phyloP scores from a whole-genome alignment of 2,329 filamentous ascomycete species.

The Diaporthe helianthi region DNA sequence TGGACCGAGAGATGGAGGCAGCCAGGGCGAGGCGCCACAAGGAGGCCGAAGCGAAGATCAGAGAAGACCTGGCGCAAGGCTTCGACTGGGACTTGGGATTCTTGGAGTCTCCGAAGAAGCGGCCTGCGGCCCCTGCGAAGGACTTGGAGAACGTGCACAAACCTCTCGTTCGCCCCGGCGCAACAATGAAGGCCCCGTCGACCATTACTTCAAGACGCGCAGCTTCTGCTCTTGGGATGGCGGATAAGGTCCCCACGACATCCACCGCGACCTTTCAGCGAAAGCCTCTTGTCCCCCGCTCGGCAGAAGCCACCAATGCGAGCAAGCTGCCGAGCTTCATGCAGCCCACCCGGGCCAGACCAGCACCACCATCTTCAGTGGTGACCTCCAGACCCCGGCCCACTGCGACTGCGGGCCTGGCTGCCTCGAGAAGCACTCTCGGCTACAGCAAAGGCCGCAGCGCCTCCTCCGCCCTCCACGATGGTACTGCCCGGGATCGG shows the following conservation, averaged over 20 bases:
- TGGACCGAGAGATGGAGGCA: slow-evolving; percentile 67
- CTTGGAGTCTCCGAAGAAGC: slow-evolving; percentile 55
- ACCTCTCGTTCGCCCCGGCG: slow-evolving; percentile 30
- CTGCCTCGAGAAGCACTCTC: slow-evolving; percentile 79
- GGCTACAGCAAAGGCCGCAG: slow-evolving; percentile 83
- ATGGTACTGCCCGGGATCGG: slow-evolving; percentile 32
- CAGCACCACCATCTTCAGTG: slow-evolving; percentile 47
- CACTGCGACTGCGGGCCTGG: slow-evolving; percentile 61
- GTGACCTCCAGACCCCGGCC: slow-evolving; percentile 42
- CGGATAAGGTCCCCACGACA: slow-evolving; percentile 37
- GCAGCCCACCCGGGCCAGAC: slow-evolving; percentile 37
- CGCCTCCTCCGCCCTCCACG: slow-evolving; percentile 54
- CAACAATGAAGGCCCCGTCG: slow-evolving; percentile 46
- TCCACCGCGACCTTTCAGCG: slow-evolving; percentile 38
- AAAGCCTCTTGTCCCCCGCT: slow-evolving; percentile 34
- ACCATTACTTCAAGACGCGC: slow-evolving; percentile 63
- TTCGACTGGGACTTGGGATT: slow-evolving; percentile 30
- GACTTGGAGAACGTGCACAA: slow-evolving; percentile 31
- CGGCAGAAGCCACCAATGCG: slow-evolving; percentile 35
- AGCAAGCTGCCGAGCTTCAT: slow-evolving; percentile 33
- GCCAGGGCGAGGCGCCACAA: slow-evolving; percentile 58
- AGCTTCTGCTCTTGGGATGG: slow-evolving; percentile 58
- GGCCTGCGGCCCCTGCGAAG: slow-evolving; percentile 42
- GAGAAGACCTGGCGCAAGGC: slow-evolving; percentile 69
- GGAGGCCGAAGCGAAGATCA: slow-evolving; percentile 71